Evolutionary conservation across 306 rosid genomes (phyloP), one percentile per base, ranked within the genome.

Genomic region (Castanospermum australe): DNA sequence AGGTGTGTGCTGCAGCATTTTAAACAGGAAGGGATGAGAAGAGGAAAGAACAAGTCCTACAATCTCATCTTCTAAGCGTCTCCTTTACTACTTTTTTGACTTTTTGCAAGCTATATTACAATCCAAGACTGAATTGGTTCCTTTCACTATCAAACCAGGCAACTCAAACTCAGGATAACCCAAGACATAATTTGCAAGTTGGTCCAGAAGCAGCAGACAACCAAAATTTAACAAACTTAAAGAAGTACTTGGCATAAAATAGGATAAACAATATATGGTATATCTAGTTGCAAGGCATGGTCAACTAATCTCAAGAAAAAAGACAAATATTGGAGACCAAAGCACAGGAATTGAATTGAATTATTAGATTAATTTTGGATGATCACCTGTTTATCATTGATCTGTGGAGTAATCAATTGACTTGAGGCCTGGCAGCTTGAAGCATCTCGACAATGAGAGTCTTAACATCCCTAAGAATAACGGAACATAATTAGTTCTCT

Each of bases 381-480:
- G 70, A 38, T 79, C 48, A 88, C 95, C 81, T 72, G 25, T 78
- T 56, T 52, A 87, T 76, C 21, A 60, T 66, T 67, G 71, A 42
- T 24, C 13, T 42, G 57, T 67, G 61, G 61, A 51, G 70, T 30
- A 73, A 79, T 87, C 83, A 84, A 80, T 78, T 73, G 81, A 0
- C 83, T 66, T 84, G 84, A 75, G 92, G 80, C 79, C 72, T 86
- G 32, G 97, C 97, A 47, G 91, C 97, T 75, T 90, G 93, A 77
- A 95, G 94, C 99, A 95, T 95, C 88, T 95, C 99, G 73, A 95
- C 94, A 76, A 95, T 89, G 38, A 95, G 92, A 71, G 89, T 95
- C 93, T 95, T 95, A 69, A 95, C 94, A 65, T 90, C 97, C 91
- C 98, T 95, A 63, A 78, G 68, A 74, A 85, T 39, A 70, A 62